phyloP scores from a whole-genome alignment of 495 filamentous ascomycete genomes.

The Penicillium atrosanguineum region DNA sequence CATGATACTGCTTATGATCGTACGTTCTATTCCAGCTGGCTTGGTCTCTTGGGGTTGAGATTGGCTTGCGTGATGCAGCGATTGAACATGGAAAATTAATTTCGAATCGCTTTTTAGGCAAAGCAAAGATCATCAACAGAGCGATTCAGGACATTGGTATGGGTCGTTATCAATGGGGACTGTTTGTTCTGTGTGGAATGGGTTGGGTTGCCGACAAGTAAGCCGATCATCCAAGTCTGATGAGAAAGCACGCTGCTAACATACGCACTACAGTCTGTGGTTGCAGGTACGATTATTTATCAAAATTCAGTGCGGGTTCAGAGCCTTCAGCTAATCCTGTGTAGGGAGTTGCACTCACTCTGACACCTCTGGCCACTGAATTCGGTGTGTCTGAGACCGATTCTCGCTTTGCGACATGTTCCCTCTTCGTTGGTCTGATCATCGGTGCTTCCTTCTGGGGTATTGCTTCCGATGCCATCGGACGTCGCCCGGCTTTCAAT shows the following conservation, averaged over 20 bases:
- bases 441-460: conserved; percentile 53
- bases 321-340: conserved; percentile 7
- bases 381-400: conserved; percentile 42
- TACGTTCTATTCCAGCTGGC: conserved; percentile 31
- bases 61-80: not conserved
- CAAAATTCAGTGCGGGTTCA: not conserved
- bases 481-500: conserved; percentile 53
- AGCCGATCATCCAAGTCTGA: conserved; percentile 5
- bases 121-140: conserved; percentile 27
- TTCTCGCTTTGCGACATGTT: conserved; percentile 48
- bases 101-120: conserved; percentile 16
- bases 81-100: not conserved
- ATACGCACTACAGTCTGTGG: conserved; percentile 32
- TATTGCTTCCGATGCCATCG: conserved; percentile 46
- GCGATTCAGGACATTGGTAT: conserved; percentile 67
- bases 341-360: conserved; percentile 47
- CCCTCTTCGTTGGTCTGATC: conserved; percentile 44
- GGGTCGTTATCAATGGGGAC: conserved; percentile 78
- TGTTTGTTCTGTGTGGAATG: conserved; percentile 75
- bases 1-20: conserved; percentile 53
- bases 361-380: conserved; percentile 40
- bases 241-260: conserved; percentile 9
- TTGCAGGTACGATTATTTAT: conserved; percentile 24
- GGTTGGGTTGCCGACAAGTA: conserved; percentile 66
- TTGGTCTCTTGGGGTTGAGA: not conserved